Conservation (phyloP, 495 filamentous ascomycete genomes). For the Hyaloscypha bicolor region DNA sequence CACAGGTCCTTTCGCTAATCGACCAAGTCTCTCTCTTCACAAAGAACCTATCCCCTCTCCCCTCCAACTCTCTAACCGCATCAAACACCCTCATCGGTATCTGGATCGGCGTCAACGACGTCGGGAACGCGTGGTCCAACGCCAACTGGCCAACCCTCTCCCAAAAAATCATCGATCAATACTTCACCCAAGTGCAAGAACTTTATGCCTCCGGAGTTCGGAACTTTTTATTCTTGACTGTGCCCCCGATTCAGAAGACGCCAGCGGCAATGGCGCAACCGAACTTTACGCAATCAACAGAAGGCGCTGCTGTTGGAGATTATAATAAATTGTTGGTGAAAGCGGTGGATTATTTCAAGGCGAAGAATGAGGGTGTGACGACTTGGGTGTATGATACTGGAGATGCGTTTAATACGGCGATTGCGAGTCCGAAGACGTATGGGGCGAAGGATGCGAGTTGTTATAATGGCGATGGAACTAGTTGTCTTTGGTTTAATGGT, state of each 20-base stretch:
- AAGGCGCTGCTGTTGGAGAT: background rate
- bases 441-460: constrained; percentile 46
- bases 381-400: constrained; percentile 37
- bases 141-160: constrained; percentile 25
- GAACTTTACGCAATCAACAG: background rate
- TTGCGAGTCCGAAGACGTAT: constrained; percentile 46
- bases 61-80: constrained; percentile 54
- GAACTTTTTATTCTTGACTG: constrained; percentile 50
- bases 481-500: constrained; percentile 27
- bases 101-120: constrained; percentile 82
- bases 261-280: constrained; percentile 27
- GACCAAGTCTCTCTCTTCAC: constrained; percentile 55
- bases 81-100: constrained; percentile 63
- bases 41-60: constrained; percentile 16
- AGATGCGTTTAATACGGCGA: constrained; percentile 40
- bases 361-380: constrained; percentile 7
- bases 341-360: background rate
- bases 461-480: constrained; percentile 44
- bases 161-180: constrained; percentile 38
- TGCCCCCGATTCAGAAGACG: constrained; percentile 50
- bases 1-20: constrained; percentile 58
- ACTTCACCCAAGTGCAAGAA: constrained; percentile 37
- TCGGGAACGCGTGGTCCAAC: constrained; percentile 62
- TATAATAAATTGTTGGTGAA: constrained; percentile 18
- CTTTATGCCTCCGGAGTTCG: constrained; percentile 45